Evolutionary conservation across 1,284 basidiomycete species (phyloP), one percentile per base, ranked within the genome.

Genomic region (Mrakiaceae sp.): DNA sequence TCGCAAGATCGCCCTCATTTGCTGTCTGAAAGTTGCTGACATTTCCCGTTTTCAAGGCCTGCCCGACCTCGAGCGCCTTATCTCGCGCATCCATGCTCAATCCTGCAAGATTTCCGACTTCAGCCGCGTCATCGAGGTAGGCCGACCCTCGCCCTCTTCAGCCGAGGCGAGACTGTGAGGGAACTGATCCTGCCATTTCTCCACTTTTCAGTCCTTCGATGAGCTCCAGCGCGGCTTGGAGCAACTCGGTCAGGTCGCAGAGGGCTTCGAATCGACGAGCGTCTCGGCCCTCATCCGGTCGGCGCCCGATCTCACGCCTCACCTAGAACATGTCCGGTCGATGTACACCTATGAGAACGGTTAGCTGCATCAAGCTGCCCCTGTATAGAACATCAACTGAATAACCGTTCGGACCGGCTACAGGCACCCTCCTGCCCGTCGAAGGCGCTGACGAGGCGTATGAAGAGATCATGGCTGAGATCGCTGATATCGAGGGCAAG

Each of bases 51-150:
- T 27, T 42, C 42, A 16, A 65, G 64, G 64, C 10, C 76, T 96
- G 10, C 92, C 93, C 8, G 94, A 98, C 74, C 82, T 98, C 4
- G 94, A 98, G 74, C 88, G 94, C 43, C 84, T 95, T 66, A 85
- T 98, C 4, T 92, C 90, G 7, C 87, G 94, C 51, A 88, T 97
- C 64, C 94, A 97, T 71, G 92, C 93, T 5, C 90, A 87, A 71
- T 89, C 85, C 63, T 89, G 90, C 75, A 87, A 84, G 73, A 84
- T 93, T 67, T 84, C 81, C 69, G 90, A 95, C 71, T 97, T 97
- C 73, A 73, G 87, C 69, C 87, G 86, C 72, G 87, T 93, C 16
- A 79, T 96, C 8, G 77, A 79, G 56, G 90, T 90, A 72, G 67
- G 84, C 73, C 39, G 44, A 8, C n/a, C 16, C 56, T 62, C 3